phyloP scores from a whole-genome alignment of 805 yeast genomes.

The Komagataella ulmi region DNA sequence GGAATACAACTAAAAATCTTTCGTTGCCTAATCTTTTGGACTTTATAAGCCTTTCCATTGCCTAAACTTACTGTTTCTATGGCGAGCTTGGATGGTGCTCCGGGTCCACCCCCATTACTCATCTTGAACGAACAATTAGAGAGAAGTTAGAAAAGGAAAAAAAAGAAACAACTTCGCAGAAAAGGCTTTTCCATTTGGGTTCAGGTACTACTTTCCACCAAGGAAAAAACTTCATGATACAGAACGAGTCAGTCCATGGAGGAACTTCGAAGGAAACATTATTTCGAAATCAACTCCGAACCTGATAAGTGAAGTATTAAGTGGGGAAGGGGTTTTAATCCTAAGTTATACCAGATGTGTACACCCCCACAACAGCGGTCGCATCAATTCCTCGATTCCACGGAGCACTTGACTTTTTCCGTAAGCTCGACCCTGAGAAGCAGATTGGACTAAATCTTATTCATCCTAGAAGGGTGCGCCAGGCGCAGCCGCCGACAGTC shows the following conservation, averaged over 20 bases:
- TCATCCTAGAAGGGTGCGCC: no score
- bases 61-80: background rate
- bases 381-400: background rate
- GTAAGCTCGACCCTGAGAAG: background rate
- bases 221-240: background rate
- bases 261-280: background rate
- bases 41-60: conserved; percentile 32
- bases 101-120: background rate
- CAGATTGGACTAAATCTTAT: background rate
- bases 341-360: background rate
- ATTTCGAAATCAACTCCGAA: background rate
- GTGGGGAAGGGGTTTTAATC: background rate
- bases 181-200: background rate
- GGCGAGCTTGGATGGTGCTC: background rate
- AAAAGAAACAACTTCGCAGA: background rate
- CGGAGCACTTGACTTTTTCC: background rate
- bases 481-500: no score
- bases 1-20: conserved; percentile 45
- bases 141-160: background rate
- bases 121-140: background rate
- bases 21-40: conserved; percentile 48
- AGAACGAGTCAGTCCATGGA: background rate
- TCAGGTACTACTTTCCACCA: background rate
- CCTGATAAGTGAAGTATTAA: background rate
- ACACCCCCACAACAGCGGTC: background rate